Evolutionary conservation across 78 protist genomes (phyloP), one percentile per base, ranked within the genome.

Genomic region (Cavenderia fasciculata): DNA sequence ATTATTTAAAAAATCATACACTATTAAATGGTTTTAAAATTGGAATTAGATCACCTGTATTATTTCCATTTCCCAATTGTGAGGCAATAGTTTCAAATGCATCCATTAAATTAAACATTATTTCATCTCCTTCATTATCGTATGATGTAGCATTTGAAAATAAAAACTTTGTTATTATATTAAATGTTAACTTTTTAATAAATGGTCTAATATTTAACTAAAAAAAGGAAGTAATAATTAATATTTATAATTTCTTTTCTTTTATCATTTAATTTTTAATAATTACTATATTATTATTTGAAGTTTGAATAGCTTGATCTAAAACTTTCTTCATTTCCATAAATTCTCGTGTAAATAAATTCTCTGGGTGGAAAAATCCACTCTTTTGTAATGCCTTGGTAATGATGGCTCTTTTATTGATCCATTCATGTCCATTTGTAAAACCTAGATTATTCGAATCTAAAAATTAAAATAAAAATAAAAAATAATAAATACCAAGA

Each of bases 31-130:
- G 41, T 34, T 59, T 65, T 38, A 78, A 29, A 40, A 46, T 12
- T 31, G 31, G 29, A 43, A 82, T 82, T 34, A 41, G 68, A 44
- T 82, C 90, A 43, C 68, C 40, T 51, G 90, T 59, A 41, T 52
- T 23, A 11, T n/a, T n/a, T n/a, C 78, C 78, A 44, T 44, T 40
- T 21, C 69, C 62, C 36, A 82, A 18, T 16, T 25, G 18, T 1
- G 14, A 18, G 0, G 49, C n/a, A 10, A 82, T 11, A 18, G 49
- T 63, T 14, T 54, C 62, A 0, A 73, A 69, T 4, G 25, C 21
- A 25, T 38, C 4, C 8, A 74, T 2, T 2, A 56, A n/a, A 0
- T 40, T 4, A 38, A 38, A 34, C n/a, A 74, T 12, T 2, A 56
- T 70, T 6, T 54, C 41, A 40, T 54, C 44, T 19, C 40, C 41